Evolutionary conservation across 306 rosid genomes (phyloP).

Genomic region (Oemleria cerasiformis): DNA sequence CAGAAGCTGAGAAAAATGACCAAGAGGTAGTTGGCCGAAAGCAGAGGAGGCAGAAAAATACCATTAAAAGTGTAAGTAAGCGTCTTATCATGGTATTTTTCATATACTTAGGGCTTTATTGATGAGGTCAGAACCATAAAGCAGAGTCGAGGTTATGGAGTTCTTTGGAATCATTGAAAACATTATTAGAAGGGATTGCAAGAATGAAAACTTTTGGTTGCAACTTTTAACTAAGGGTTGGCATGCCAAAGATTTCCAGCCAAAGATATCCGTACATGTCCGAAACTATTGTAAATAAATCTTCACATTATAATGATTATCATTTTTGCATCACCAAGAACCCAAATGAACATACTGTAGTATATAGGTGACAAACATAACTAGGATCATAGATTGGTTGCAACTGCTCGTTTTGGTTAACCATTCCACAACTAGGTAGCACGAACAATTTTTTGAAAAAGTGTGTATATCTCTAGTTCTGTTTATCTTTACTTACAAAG

Average conservation of each 20-base stretch:
- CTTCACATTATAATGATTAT: not conserved
- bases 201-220: not conserved
- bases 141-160: not conserved
- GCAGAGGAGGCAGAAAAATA: constrained; percentile 44
- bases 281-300: not conserved
- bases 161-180: not conserved
- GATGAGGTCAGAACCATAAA: not conserved
- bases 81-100: not conserved
- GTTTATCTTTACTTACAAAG: not conserved
- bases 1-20: constrained; percentile 63
- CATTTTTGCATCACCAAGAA: not conserved
- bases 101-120: not conserved
- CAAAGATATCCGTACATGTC: not conserved
- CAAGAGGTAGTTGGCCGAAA: constrained; percentile 36
- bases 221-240: not conserved
- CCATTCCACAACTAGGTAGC: not conserved
- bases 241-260: not conserved
- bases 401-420: not conserved
- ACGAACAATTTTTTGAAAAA: not conserved
- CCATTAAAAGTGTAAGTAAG: constrained; percentile 48
- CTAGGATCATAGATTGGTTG: not conserved
- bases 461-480: not conserved
- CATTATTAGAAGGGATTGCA: not conserved
- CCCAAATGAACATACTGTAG: not conserved
- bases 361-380: too few relatives aligned